Base-by-base conservation (phyloP, 176 grass and related monocot genomes). In the Phoenix roebelenii region DNA sequence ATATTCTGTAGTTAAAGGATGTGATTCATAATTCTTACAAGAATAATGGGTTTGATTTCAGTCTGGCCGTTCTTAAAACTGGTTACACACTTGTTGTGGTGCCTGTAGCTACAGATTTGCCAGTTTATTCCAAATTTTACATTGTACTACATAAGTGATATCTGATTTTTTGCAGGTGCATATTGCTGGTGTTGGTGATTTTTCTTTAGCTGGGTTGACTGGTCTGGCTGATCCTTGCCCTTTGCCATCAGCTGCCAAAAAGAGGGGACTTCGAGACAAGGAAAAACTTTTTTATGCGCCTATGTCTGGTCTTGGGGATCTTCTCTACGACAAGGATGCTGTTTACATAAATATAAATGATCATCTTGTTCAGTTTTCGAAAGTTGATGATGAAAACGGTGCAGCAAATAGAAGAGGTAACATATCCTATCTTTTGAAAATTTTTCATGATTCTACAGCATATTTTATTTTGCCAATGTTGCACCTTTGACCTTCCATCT, bases 271-370 rank as follows among this genome's bases (percentile, higher is more conserved):
- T 25, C 76, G 93, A 65, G 93, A 98, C 70, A 98, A 92, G 74
- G 87, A 89, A 72, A 98, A 92, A 71, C 50, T 98, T 25, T 98
- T 98, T 67, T 88, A 98, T 78, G 93, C 93, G 51, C 93, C 93
- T 20, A 92, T 98, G 93, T 92, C 87, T 85, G 93, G 93, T 71
- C 87, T 98, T 73, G 93, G 93, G 24, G 87, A 92, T 68, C 84
- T 98, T 68, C 81, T 98, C 48, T 98, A 92, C 71, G 93, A 98
- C 68, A 88, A 88, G 69, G 93, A 98, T 54, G 87, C 93, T 3
- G 84, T 98, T 54, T 98, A 98, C 77, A 92, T 92, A 63, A 79
- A 88, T 58, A 92, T 98, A 56, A 98, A 98, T 76, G 87, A 88
- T 66, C 93, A 98, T 85, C 82, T 88, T 83, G 84, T 98, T 63